These are phyloP conservation scores for Penicillium capsulatum DNA, from an alignment of 2,329 filamentous ascomycete species.

Conservation along the genomic window DNA sequence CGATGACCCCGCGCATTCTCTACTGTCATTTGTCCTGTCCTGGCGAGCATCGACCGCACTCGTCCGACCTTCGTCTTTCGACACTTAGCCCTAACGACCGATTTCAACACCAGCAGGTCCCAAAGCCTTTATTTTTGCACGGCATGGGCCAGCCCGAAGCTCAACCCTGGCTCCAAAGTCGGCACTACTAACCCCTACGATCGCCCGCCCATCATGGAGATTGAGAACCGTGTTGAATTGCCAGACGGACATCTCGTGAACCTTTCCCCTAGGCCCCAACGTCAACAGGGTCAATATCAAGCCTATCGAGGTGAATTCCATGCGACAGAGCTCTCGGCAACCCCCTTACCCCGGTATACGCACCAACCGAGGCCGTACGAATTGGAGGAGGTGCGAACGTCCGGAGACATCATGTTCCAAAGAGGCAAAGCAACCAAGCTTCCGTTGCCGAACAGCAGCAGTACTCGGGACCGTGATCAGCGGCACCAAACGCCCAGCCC, in stretches of 20 bases:
- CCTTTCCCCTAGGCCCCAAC: constrained; percentile 24
- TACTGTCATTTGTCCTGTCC: constrained; percentile 6
- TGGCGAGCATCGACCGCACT: constrained; percentile 2
- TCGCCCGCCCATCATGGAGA: constrained; percentile 24
- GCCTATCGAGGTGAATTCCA: constrained; percentile 18
- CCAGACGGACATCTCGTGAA: constrained; percentile 31
- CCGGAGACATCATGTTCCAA: constrained; percentile 13
- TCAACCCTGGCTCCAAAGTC: constrained; percentile 18
- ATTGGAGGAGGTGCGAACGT: constrained; percentile 4
- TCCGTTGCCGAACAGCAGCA: constrained; percentile 21
- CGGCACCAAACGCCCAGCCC: constrained; percentile 15
- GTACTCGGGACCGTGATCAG: constrained; percentile 17
- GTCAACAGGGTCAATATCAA: constrained; percentile 12
- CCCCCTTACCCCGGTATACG: constrained; percentile 4
- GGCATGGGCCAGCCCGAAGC: constrained; percentile 17
- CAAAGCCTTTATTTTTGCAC: constrained; percentile 2
- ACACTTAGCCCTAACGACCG: constrained; percentile 4
- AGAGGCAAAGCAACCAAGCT: constrained; percentile 27
- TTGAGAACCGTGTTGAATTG: constrained; percentile 22
- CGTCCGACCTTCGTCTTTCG: background rate
- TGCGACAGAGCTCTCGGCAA: constrained; percentile 7
- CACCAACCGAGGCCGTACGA: constrained; percentile 7
- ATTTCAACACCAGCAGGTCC: background rate
- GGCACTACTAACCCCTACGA: constrained; percentile 5
- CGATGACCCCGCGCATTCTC: constrained; percentile 8